A percentile compares a stretch with the other conserved stretches of the same genome.
Evolutionary conservation across 176 grass and related monocot species (phyloP).

Genomic region (Chrysopogon serrulatus): DNA sequence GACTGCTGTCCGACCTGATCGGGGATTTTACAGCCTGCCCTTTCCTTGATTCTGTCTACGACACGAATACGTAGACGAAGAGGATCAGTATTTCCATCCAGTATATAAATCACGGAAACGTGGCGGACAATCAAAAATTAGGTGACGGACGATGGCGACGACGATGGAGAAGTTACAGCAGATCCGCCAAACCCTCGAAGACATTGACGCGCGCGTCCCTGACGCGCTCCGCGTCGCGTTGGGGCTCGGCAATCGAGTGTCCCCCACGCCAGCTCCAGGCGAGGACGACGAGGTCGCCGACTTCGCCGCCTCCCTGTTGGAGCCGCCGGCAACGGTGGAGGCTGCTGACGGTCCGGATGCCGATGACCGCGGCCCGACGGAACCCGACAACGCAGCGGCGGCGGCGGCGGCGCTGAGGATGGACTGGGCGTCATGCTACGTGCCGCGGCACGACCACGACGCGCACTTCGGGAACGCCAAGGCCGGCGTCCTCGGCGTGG

Average conservation of each 20-base stretch:
- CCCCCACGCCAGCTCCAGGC: not conserved
- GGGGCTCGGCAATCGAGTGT: not conserved
- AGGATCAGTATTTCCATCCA: too few relatives aligned
- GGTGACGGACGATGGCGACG: too few relatives aligned
- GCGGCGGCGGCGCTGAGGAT: not conserved
- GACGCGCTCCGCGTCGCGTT: not conserved
- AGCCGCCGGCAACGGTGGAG: not conserved
- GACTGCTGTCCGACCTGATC: too few relatives aligned
- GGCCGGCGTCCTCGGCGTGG: constrained; percentile 4
- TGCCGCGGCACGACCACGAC: not conserved
- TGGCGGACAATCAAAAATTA: too few relatives aligned
- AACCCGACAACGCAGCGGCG: too few relatives aligned
- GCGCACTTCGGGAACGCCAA: not conserved
- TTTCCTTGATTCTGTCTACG: too few relatives aligned
- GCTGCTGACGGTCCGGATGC: not conserved
- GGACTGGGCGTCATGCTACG: constrained; percentile 8
- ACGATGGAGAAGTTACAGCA: not conserved
- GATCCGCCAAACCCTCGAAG: constrained; percentile 9
- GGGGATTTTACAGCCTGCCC: too few relatives aligned
- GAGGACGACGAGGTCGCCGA: not conserved
- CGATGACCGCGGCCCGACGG: too few relatives aligned
- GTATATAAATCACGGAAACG: too few relatives aligned
- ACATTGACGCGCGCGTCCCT: constrained; percentile 15
- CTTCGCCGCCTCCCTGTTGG: not conserved
- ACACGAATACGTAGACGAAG: too few relatives aligned